Base-by-base conservation (phyloP, 2,329 filamentous ascomycete species). In the Endoconidiophora polonica region DNA sequence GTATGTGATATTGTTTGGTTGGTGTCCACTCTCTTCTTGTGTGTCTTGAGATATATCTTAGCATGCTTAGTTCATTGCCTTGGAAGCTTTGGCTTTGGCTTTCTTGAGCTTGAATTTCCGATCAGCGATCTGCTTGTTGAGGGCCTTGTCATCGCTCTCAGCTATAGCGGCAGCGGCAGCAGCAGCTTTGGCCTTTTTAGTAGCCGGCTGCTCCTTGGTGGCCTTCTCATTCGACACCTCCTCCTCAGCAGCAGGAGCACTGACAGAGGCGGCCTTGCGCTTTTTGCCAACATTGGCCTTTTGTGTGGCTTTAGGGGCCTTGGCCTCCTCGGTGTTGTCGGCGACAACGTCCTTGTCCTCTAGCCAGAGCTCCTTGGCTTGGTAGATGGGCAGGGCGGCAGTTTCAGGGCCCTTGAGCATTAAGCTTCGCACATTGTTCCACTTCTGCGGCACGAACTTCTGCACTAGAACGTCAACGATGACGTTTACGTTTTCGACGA, bases 371-470 rank as follows among this genome's bases (percentile, higher is more conserved):
- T 95, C 87, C 57, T 87, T 82, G 3, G 90, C 84, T 61, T 94
- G 69, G 85, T 87, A 98, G 61, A 98, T 80, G n/a, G 91, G 91
- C 60, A 98, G 72, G 6, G 90, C 83, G 54, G 81, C 82, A 3
- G 90, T 94, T 60, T 85, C 79, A 24, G 86, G 82, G 2, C 86
- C 86, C 73, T 96, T 98, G 70, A 98, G 73, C 65, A 94, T 87
- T 54, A 98, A 69, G 55, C 77, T 77, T 64, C 81, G 81, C 55
- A 96, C 74, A 63, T 90, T 91, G 59, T 77, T 77, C 87, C 88
- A 95, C 59, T 87, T 81, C 63, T 90, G 81, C 16, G 87, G 78
- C 43, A 95, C 78, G 61, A 82, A 84, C 64, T 83, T 87, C 55
- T 84, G 79, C 5, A 87, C 77, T 59, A 95, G 65, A 2, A 72